Conservation (phyloP, 805 yeast genomes). For the Lipomyces starkeyi region DNA sequence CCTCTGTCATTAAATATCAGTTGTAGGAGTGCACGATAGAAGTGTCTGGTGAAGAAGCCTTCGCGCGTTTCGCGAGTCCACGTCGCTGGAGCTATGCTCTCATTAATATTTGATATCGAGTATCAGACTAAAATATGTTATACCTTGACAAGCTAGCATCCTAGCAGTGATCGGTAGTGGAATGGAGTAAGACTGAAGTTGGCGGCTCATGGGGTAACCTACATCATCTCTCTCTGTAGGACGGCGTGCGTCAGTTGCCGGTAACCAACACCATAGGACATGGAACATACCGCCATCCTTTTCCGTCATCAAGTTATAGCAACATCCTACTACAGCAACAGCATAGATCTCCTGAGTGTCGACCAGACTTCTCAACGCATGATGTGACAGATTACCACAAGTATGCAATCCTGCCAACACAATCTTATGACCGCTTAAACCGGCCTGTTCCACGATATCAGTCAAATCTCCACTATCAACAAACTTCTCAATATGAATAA, state of each 20-base stretch:
- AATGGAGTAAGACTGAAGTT: constrained; percentile 16
- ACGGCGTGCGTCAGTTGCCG: no score
- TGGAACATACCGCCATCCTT: constrained; percentile 8
- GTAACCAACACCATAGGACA: neutral
- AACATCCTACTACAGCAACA: constrained; percentile 41
- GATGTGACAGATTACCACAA: constrained; percentile 39
- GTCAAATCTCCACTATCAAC: constrained; percentile 28
- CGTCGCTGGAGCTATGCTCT: constrained; percentile 33
- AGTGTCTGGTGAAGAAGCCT: constrained; percentile 38
- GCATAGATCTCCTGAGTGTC: constrained; percentile 32
- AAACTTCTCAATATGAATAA: constrained; percentile 26
- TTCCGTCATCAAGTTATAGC: constrained; percentile 40
- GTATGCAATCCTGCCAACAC: constrained; percentile 39
- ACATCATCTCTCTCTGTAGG: constrained; percentile 18
- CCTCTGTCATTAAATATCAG: constrained; percentile 33
- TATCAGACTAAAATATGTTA: no score
- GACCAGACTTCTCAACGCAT: constrained; percentile 33
- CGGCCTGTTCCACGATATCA: constrained; percentile 21
- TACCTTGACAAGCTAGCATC: constrained; percentile 41
- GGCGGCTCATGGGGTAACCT: constrained; percentile 37
- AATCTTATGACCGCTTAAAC: constrained; percentile 15
- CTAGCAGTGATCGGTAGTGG: constrained; percentile 34
- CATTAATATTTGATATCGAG: neutral
- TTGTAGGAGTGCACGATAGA: constrained; percentile 39
- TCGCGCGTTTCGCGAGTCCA: constrained; percentile 38